These are phyloP conservation scores for Wallacemonas rigidus DNA, from an alignment of 208 protist genomes.

Conservation along the genomic window DNA sequence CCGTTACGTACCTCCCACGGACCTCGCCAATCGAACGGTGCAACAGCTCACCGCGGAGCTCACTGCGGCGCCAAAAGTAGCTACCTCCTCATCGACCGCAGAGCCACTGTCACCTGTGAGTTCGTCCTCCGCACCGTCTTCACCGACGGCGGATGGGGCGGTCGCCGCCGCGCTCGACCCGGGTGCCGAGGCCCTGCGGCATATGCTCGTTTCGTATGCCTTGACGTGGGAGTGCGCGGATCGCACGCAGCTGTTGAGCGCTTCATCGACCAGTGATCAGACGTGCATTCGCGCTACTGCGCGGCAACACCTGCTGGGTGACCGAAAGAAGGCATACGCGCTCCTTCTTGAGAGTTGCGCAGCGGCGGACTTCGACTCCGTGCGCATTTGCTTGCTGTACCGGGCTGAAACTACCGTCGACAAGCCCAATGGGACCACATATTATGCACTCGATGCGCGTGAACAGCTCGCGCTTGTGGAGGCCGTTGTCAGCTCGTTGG, in stretches of 20 bases:
- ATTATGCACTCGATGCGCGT: no score
- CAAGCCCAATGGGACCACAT: no score
- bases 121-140: background rate
- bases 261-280: constrained; percentile 29
- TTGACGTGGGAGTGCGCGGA: constrained; percentile 40
- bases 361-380: constrained; percentile 42
- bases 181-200: constrained; percentile 1
- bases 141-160: background rate
- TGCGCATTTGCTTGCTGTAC: constrained; percentile 37
- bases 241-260: constrained; percentile 29
- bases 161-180: background rate
- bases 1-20: constrained; percentile 6
- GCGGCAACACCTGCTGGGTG: constrained; percentile 50
- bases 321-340: constrained; percentile 35
- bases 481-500: constrained; percentile 38
- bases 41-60: background rate
- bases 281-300: constrained; percentile 40
- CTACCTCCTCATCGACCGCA: background rate
- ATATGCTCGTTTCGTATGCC: constrained; percentile 25
- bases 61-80: background rate
- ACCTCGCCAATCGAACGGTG: constrained; percentile 8
- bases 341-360: constrained; percentile 45
- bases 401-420: constrained; percentile 14
- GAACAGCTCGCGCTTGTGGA: constrained; percentile 34
- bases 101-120: background rate